Percentiles rank a stretch among this genome's conserved stretches.
These are phyloP conservation scores for Chlorociboria aeruginascens DNA, from an alignment of 495 filamentous ascomycete genomes.

Conservation along the genomic window DNA sequence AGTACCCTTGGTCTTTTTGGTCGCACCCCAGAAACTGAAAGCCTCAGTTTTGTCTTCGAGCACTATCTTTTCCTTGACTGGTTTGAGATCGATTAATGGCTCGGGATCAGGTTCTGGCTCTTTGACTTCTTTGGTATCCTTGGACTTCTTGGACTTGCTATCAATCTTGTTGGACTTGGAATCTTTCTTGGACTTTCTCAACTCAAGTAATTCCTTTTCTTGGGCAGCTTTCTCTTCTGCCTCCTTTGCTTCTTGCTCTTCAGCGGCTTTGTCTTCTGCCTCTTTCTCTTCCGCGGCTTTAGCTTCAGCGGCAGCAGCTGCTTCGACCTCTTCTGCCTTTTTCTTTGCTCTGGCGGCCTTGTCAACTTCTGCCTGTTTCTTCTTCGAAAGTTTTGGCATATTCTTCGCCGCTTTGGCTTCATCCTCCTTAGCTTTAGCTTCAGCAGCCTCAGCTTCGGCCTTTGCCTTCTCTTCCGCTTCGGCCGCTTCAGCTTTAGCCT, in stretches of 20 bases:
- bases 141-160: conserved; percentile 6
- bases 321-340: conserved; percentile 14
- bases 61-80: not conserved
- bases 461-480: conserved; percentile 6
- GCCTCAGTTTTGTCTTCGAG: conserved; percentile 4
- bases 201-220: conserved; percentile 5
- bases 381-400: conserved; percentile 29
- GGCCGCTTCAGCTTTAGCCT: conserved; percentile 22
- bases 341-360: conserved; percentile 9
- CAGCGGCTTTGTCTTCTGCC: conserved; percentile 8
- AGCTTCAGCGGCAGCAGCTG: conserved; percentile 3
- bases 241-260: not conserved
- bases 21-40: conserved; percentile 31
- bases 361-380: conserved; percentile 15
- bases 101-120: conserved; percentile 10
- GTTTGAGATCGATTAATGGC: conserved; percentile 9
- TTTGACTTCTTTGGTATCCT: conserved; percentile 11
- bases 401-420: conserved; percentile 18
- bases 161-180: not conserved
- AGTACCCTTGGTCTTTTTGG: conserved; percentile 24
- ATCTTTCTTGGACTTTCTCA: conserved; percentile 9
- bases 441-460: conserved; percentile 7
- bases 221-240: conserved; percentile 13
- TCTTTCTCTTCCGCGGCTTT: conserved; percentile 8
- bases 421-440: conserved; percentile 11